Conservation (phyloP, 164 flowering plant species). For the Kingdonia uniflora region DNA sequence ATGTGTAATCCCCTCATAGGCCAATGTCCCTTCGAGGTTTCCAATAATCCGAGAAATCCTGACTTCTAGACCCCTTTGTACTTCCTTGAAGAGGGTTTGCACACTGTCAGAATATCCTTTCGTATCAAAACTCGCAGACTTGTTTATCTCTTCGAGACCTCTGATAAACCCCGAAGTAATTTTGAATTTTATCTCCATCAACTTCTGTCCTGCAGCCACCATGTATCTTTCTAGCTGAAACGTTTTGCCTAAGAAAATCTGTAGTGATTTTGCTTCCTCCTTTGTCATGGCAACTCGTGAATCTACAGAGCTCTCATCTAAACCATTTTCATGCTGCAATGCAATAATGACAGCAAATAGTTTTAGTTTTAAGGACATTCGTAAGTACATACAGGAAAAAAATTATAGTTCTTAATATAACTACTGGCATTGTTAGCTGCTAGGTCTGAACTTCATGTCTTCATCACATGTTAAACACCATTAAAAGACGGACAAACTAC, state of each 20-base stretch:
- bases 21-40: conserved; percentile 77
- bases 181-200: conserved; percentile 60
- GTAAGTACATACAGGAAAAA: no score
- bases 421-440: no score
- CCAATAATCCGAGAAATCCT: conserved; percentile 73
- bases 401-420: no score
- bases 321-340: conserved; percentile 45
- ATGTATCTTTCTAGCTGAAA: conserved; percentile 86
- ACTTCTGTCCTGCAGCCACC: conserved; percentile 88
- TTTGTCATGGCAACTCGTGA: conserved; percentile 22
- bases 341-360: neutral
- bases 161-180: conserved; percentile 37
- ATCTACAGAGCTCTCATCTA: conserved; percentile 16
- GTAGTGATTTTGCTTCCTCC: conserved; percentile 40
- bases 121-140: conserved; percentile 40
- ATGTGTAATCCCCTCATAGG: conserved; percentile 60
- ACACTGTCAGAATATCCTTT: conserved; percentile 49
- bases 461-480: no score
- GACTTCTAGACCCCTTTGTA: conserved; percentile 82
- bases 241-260: conserved; percentile 68
- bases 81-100: conserved; percentile 49
- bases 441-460: no score
- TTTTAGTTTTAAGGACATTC: neutral
- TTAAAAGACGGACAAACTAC: no score
- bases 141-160: conserved; percentile 25